phyloP scores from a whole-genome alignment of 768 basidiomycete genomes.

The Chalciporus chontae region DNA sequence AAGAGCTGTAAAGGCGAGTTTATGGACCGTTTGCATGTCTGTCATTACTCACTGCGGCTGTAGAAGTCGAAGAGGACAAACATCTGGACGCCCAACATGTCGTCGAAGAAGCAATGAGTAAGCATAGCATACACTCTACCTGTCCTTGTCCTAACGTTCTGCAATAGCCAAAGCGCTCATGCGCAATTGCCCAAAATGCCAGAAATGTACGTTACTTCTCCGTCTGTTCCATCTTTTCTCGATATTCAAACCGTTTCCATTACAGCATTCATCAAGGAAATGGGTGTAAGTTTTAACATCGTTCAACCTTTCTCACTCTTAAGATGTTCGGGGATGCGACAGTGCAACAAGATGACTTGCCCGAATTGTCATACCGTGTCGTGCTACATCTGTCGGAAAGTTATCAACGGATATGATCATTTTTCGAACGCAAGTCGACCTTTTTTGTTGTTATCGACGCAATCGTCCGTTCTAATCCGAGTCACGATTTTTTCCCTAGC shows the following conservation, averaged over 20 bases:
- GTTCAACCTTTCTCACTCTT: background rate
- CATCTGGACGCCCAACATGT: conserved; percentile 70
- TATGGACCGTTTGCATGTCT: background rate
- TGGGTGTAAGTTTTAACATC: conserved; percentile 53
- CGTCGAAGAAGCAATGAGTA: conserved; percentile 94
- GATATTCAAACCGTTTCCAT: conserved; percentile 1
- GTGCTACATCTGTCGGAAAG: conserved; percentile 79
- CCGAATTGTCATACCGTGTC: conserved; percentile 68
- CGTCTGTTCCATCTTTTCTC: background rate
- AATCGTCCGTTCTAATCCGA: background rate
- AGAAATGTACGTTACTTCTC: conserved; percentile 52
- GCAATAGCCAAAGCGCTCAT: conserved; percentile 69
- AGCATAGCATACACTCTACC: conserved; percentile 17
- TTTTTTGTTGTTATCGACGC: no score
- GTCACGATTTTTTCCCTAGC: conserved; percentile 19
- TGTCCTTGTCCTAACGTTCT: conserved; percentile 2
- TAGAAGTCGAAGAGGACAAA: conserved; percentile 75
- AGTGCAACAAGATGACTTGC: conserved; percentile 95
- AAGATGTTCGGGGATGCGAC: background rate
- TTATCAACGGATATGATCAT: conserved; percentile 76
- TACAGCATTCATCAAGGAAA: conserved; percentile 77
- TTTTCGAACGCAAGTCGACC: conserved; percentile 50
- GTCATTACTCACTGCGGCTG: background rate
- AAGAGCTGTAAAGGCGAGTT: conserved; percentile 69
- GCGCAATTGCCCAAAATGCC: conserved; percentile 84